Percentiles rank a stretch among this genome's conserved stretches.
Conservation (phyloP, 2,329 filamentous ascomycete species). For the Diaporthe humulicola region DNA sequence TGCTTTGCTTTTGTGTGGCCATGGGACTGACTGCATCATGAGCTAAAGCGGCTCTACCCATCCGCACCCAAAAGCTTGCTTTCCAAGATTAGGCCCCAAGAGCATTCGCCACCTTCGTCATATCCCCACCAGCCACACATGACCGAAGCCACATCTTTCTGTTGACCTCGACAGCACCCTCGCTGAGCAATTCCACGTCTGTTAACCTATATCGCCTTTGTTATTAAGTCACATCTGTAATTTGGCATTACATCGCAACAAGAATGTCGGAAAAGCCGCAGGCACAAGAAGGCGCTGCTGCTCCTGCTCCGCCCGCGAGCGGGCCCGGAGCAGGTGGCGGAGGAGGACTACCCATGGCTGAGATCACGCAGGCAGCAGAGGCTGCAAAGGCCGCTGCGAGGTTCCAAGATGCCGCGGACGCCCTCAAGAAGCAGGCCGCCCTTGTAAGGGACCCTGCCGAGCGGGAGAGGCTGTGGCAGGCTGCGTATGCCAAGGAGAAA, state of each 20-base stretch:
- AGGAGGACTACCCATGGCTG: conserved; percentile 18
- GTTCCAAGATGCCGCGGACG: conserved; percentile 39
- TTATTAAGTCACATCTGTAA: not conserved
- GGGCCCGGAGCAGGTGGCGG: not conserved
- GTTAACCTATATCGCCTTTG: not conserved
- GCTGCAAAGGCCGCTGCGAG: conserved; percentile 35
- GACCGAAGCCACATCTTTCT: conserved; percentile 1
- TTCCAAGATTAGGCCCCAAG: conserved; percentile 8
- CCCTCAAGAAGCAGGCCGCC: conserved; percentile 37
- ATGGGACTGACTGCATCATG: not conserved
- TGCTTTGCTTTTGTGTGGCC: not conserved
- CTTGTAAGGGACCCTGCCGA: conserved; percentile 34
- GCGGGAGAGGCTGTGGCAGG: conserved; percentile 36
- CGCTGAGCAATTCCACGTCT: not conserved
- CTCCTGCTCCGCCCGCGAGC: not conserved
- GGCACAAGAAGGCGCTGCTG: conserved; percentile 23
- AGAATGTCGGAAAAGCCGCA: conserved; percentile 30
- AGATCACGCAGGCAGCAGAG: conserved; percentile 33
- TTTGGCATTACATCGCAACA: not conserved
- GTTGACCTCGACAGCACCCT: not conserved
- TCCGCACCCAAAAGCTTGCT: not conserved
- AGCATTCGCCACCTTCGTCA: conserved; percentile 36
- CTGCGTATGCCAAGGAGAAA: conserved; percentile 39
- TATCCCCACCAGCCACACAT: conserved; percentile 34
- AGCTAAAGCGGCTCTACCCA: conserved; percentile 9